Evolutionary conservation across 2,329 filamentous ascomycete genomes (phyloP).

Genomic region (Colletotrichum sp.): DNA sequence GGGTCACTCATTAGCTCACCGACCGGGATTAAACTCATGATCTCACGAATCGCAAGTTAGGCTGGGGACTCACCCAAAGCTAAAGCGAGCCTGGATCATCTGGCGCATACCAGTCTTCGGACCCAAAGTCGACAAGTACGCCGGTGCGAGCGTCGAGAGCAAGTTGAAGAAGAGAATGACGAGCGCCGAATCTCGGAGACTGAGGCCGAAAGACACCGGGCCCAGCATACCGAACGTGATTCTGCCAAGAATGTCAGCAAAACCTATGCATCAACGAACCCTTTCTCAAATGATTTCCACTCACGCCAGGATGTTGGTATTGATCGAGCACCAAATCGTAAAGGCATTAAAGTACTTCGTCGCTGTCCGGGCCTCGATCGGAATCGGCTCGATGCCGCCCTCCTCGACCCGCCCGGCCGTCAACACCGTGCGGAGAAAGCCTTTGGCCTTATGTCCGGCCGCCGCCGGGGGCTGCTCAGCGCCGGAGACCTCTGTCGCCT

Average conservation of each 20-base stretch:
- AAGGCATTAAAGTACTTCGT: conserved; percentile 35
- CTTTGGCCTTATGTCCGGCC: background rate
- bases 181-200: conserved; percentile 45
- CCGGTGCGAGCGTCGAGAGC: conserved; percentile 40
- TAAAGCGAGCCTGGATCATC: conserved; percentile 50
- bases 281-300: background rate
- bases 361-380: conserved; percentile 31
- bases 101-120: conserved; percentile 52
- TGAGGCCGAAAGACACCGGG: conserved; percentile 45
- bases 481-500: background rate
- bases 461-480: background rate
- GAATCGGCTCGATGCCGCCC: conserved; percentile 33
- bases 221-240: conserved; percentile 49
- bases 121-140: conserved; percentile 46
- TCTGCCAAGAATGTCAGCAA: conserved; percentile 26
- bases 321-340: conserved; percentile 35
- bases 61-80: conserved; percentile 19
- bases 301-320: conserved; percentile 34
- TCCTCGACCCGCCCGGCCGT: conserved; percentile 29
- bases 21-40: fast-evolving
- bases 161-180: conserved; percentile 53
- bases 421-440: conserved; percentile 6
- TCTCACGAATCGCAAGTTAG: conserved; percentile 24
- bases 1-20: background rate
- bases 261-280: background rate